Evolutionary conservation across 2,329 filamentous ascomycete species (phyloP), one percentile per base, ranked within the genome.

Genomic region (Exutisphaerella laricina): DNA sequence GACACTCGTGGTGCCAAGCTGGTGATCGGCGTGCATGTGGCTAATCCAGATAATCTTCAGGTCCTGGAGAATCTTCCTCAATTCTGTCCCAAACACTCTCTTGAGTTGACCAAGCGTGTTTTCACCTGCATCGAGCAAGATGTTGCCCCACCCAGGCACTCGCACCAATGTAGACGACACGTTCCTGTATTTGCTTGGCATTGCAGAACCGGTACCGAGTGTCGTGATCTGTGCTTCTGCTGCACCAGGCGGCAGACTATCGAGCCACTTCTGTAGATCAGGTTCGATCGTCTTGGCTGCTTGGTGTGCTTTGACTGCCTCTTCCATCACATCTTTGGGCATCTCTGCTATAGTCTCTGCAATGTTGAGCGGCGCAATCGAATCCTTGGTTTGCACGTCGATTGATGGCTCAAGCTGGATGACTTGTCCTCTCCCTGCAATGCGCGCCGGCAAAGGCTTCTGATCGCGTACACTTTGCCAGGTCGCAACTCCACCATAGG

Each of bases 11-110:
- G 81, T 85, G 20, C 92, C 92, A 14, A 98, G 76, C 60, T 97
- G 92, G 66, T 98, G 92, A 67, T 98, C 92, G 4, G 92, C 92
- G 65, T 98, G 92, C 49, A 94, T 72, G 67, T 98, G 92, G 64
- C 87, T 94, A 66, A 98, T 92, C 80, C 88, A 94, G 50, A 98
- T 82, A 54, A 80, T 78, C 41, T 82, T 83, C 31, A 98, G 72
- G 50, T 94, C 81, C 46, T 72, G 75, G n/a, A 98, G 70, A 9
- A 95, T 73, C n/a, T 81, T 72, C 20, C 71, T 70, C 3, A 90
- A 70, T 51, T 86, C 76, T 4, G 79, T 72, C 0, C 73, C 69
- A 57, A 85, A 90, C 0, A 85, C 72, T 38, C 92, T 84, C 45
- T 79, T 79, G 28, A 98, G 70, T 62, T 96, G 89, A 8, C 90